Base-by-base conservation (phyloP, 306 rosid species). In the Begonia loranthoides region DNA sequence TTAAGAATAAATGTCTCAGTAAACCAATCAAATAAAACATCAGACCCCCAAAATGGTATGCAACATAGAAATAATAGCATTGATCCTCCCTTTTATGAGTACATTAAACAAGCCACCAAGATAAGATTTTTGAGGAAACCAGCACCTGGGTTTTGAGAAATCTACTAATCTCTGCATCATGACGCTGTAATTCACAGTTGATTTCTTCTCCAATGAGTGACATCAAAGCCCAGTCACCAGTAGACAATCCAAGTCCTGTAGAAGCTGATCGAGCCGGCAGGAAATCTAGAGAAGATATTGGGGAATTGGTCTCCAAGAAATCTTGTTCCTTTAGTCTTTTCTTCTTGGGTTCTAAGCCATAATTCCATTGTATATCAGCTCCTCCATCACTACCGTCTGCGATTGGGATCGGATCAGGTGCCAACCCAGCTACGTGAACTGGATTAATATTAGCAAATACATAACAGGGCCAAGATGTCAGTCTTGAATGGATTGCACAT, bases 371-470 rank as follows among this genome's bases (percentile, higher is more conserved):
- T 62, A 84, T 58, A 59, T 81, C 94, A 49, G 58, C 76, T 4
- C 69, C 93, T 4, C 66, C 77, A 16, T 84, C 90, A 62, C 87
- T 82, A 51, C 72, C 79, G 17, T 84, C 95, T 2, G 73, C 64
- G 2, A 74, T 65, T 47, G 76, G 62, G 8, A 71, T 79, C 0
- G 90, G 83, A 65, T 79, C 87, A 14, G 90, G 95, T 19, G 95
- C 94, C 43, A 89, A 82, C 53, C 95, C 97, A 45, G 70, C 87
- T 47, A 89, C 90, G 61, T 82, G 95, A 66, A 85, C 97, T 85
- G 55, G 45, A 60, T 4, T 28, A 49, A 45, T 41, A 44, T 38
- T 61, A 4, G 55, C 52, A 2, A 44, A 19, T 28, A 51, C n/a
- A 65, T 19, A 21, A 45, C 52, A 12, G 12, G 47, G 50, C 9